A percentile compares a stretch with the other conserved stretches of the same genome.
phyloP scores from a whole-genome alignment of 441 rosid species.

The Arabidopsis lyrata region DNA sequence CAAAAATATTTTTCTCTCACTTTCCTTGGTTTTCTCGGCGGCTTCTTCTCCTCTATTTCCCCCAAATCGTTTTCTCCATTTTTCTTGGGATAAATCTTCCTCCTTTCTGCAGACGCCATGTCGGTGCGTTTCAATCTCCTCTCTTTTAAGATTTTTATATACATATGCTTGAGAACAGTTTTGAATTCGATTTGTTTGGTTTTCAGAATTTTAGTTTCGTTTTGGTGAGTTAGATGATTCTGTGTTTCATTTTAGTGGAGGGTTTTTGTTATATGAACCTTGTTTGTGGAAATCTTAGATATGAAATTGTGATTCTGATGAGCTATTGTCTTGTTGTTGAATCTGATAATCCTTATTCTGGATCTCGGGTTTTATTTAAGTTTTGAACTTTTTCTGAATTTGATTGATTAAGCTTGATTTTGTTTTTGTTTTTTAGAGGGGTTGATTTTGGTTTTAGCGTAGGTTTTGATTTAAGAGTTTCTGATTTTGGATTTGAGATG shows the following conservation, averaged over 20 bases:
- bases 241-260: conserved; percentile 20
- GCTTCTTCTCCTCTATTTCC: conserved; percentile 26
- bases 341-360: conserved; percentile 15
- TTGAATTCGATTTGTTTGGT: conserved; percentile 26
- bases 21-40: conserved; percentile 48
- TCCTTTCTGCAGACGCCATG: conserved; percentile 40
- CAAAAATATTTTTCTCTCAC: conserved; percentile 39
- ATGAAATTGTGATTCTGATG: conserved; percentile 25
- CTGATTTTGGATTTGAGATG: conserved; percentile 21
- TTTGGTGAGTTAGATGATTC: conserved; percentile 1
- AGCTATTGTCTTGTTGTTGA: conserved; percentile 22
- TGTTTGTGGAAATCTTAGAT: conserved; percentile 34
- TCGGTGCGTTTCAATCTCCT: conserved; percentile 44
- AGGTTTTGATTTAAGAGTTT: conserved; percentile 22
- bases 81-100: conserved; percentile 40
- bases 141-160: not conserved
- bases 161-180: not conserved
- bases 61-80: conserved; percentile 13
- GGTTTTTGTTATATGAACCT: conserved; percentile 9
- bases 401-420: conserved; percentile 30
- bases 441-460: conserved; percentile 13
- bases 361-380: conserved; percentile 31
- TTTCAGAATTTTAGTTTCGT: conserved; percentile 32
- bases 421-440: too few relatives aligned
- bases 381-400: conserved; percentile 4